phyloP scores from a whole-genome alignment of 179 eudicot genomes.

The Silene noctiflora region DNA sequence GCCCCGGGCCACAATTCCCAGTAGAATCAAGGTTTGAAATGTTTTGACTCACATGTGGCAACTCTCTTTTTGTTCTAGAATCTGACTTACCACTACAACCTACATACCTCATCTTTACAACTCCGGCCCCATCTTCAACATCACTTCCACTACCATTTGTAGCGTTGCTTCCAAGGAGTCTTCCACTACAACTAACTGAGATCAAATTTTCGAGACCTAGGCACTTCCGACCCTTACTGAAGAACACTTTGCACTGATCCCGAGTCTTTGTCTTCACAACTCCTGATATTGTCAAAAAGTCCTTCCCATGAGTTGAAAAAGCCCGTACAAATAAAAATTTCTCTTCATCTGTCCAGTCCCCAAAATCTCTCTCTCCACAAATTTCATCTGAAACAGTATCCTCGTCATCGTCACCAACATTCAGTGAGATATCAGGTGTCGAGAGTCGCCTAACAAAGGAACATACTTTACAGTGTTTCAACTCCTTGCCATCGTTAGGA shows the following conservation, averaged over 20 bases:
- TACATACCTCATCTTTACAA: constrained; percentile 49
- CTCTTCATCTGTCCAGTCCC: constrained; percentile 94
- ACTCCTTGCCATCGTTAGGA: constrained; percentile 56
- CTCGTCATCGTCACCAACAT: constrained; percentile 56
- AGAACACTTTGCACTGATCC: constrained; percentile 78
- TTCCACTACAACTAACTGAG: too few species aligned
- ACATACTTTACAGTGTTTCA: constrained; percentile 44
- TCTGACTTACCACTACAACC: constrained; percentile 48
- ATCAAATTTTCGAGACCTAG: constrained; percentile 59
- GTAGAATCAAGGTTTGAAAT: constrained; percentile 33
- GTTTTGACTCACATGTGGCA: constrained; percentile 31
- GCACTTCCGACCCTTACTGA: constrained; percentile 80
- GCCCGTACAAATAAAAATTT: constrained; percentile 71
- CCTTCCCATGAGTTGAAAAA: constrained; percentile 67
- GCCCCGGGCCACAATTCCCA: constrained; percentile 30
- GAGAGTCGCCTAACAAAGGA: constrained; percentile 37
- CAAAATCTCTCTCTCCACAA: constrained; percentile 70
- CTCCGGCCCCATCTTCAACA: constrained; percentile 55
- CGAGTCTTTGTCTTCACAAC: constrained; percentile 64
- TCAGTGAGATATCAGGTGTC: constrained; percentile 42
- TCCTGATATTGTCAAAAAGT: constrained; percentile 67
- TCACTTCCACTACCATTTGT: constrained; percentile 62
- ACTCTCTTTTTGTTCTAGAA: constrained; percentile 47
- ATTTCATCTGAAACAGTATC: constrained; percentile 78
- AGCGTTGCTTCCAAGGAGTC: constrained; percentile 38